phyloP scores from a whole-genome alignment of 257 asterid species.

The Verbascum thapsus region DNA sequence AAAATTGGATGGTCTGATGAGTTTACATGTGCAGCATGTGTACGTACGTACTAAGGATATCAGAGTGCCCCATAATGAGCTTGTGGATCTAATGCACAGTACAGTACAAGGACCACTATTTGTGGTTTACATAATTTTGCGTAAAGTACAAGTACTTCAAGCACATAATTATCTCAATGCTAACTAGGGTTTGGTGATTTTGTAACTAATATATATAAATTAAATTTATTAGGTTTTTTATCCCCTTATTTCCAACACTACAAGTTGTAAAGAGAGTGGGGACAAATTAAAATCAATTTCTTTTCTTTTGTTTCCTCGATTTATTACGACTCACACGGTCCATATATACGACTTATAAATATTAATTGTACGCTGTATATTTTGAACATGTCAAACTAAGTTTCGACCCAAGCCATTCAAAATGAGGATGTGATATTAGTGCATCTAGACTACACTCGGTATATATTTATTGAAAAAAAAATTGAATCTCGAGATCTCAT shows the following conservation, averaged over 20 bases:
- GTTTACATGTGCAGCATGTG: constrained; percentile 50
- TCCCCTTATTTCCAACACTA: constrained; percentile 4
- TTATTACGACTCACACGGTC: no score
- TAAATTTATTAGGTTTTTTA: constrained; percentile 18
- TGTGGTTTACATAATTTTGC: constrained; percentile 27
- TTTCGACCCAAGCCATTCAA: no score
- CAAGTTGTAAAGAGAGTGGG: constrained; percentile 14
- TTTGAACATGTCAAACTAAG: no score
- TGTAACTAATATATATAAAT: not conserved
- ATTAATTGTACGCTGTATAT: no score
- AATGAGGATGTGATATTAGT: no score
- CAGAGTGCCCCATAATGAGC: constrained; percentile 31
- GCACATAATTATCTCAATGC: constrained; percentile 10
- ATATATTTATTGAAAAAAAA: no score
- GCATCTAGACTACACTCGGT: no score
- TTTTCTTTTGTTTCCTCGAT: not conserved
- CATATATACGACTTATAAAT: no score
- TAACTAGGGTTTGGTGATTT: constrained; percentile 24
- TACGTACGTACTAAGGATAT: constrained; percentile 33
- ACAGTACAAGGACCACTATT: constrained; percentile 35
- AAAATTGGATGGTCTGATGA: constrained; percentile 34
- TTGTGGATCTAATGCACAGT: constrained; percentile 34
- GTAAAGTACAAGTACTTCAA: constrained; percentile 16
- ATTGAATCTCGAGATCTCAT: no score
- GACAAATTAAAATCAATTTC: not conserved